Percentiles rank a stretch among this genome's conserved stretches.
These are phyloP conservation scores for Schizonepeta tenuifolia DNA, from an alignment of 257 asterid species.

Conservation along the genomic window DNA sequence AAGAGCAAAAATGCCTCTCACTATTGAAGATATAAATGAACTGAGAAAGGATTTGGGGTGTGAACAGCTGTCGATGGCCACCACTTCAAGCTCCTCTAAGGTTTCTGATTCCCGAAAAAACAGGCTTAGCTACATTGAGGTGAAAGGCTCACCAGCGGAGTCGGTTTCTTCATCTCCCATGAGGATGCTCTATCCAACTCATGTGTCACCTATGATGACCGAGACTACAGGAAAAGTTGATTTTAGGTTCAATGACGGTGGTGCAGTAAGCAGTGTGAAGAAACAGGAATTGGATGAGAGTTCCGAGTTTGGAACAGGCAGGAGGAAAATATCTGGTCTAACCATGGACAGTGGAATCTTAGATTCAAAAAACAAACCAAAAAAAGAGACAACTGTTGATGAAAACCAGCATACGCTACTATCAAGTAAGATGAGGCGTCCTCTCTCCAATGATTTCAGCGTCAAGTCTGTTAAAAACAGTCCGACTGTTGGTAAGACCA, in stretches of 20 bases:
- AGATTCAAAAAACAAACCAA: slow-evolving; percentile 36
- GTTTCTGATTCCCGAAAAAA: slow-evolving; percentile 74
- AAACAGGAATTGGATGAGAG: slow-evolving; percentile 46
- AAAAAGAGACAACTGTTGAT: slow-evolving; percentile 37
- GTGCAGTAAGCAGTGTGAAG: slow-evolving; percentile 40
- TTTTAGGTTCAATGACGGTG: slow-evolving; percentile 37
- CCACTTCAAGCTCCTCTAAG: slow-evolving; percentile 96
- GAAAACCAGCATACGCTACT: slow-evolving; percentile 38
- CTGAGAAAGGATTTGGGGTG: slow-evolving; percentile 71
- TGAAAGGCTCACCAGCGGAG: slow-evolving; percentile 80
- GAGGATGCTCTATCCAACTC: slow-evolving; percentile 46
- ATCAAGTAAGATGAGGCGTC: slow-evolving; percentile 34
- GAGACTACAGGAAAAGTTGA: slow-evolving; percentile 43
- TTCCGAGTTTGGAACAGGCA: slow-evolving; percentile 38
- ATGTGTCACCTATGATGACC: slow-evolving; percentile 43
- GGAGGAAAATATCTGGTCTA: slow-evolving; percentile 42
- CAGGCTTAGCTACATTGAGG: slow-evolving; percentile 49
- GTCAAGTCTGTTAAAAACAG: slow-evolving; percentile 41
- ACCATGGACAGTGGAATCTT: slow-evolving; percentile 38
- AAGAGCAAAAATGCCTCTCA: slow-evolving; percentile 40
- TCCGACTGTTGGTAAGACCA: slow-evolving; percentile 43
- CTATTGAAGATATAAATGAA: slow-evolving; percentile 63
- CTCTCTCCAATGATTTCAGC: slow-evolving; percentile 37
- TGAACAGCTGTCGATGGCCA: slow-evolving; percentile 63
- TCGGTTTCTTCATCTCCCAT: slow-evolving; percentile 95